phyloP scores from a whole-genome alignment of 257 asterid species.

The Sherardia arvensis region DNA sequence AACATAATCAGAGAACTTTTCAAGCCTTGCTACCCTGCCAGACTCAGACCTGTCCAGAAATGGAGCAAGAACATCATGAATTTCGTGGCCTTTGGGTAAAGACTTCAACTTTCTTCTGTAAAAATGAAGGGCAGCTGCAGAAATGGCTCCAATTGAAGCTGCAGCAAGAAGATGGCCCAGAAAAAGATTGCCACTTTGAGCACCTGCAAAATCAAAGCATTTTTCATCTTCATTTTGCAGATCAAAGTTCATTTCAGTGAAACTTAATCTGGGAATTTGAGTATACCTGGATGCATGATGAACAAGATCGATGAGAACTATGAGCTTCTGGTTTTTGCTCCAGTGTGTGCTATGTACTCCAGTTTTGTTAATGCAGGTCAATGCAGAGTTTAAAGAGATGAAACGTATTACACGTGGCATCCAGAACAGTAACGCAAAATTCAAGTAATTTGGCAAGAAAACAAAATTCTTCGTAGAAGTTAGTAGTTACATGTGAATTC shows the following conservation, averaged over 20 bases:
- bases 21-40: slow-evolving; percentile 45
- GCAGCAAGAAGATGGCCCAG: slow-evolving; percentile 34
- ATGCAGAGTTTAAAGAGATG: no score
- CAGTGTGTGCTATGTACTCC: neutral
- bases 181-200: slow-evolving; percentile 7
- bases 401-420: neutral
- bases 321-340: neutral
- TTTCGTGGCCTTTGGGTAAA: slow-evolving; percentile 10
- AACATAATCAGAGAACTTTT: slow-evolving; percentile 64
- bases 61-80: slow-evolving; percentile 38
- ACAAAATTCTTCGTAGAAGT: no score
- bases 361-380: neutral
- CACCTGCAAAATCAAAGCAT: slow-evolving; percentile 6
- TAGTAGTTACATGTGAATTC: no score
- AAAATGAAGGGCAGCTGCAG: slow-evolving; percentile 44
- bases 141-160: slow-evolving; percentile 34
- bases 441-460: neutral
- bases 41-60: slow-evolving; percentile 43
- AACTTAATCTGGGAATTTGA: neutral
- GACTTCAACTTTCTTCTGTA: slow-evolving; percentile 28
- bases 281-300: neutral
- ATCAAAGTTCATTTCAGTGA: neutral
- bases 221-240: neutral
- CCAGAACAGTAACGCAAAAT: neutral
- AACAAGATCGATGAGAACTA: neutral